Base-by-base conservation (phyloP, 768 basidiomycete genomes). In the Podaxis mareebaensis region DNA sequence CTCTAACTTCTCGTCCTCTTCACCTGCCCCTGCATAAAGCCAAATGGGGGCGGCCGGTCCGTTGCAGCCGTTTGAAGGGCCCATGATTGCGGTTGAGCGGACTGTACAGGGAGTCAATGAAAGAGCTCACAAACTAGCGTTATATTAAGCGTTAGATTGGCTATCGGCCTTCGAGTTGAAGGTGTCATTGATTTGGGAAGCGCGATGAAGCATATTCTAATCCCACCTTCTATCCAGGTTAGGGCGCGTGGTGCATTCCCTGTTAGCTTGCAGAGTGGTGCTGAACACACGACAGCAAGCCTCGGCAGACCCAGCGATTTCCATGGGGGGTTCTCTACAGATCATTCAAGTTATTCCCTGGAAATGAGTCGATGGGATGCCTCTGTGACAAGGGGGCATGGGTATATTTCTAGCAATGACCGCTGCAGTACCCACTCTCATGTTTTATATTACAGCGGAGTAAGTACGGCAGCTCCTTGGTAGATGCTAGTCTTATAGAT, bases 101-200 rank as follows among this genome's bases (percentile, higher is more conserved):
- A 62, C 40, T 20, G 30, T 53, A 39, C 61, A 62, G 28, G 61
- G 24, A 24, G 2, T 62, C 36, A 62, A 62, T 20, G 54, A 44
- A n/a, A 38, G 5, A 26, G 24, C 36, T 46, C 3, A 56, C 11
- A 8, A 58, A 22, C 36, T 36, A 17, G 15, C 28, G 3, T 26
- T 26, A 26, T 33, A 49, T 49, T 12, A 62, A 58, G 59, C 20
- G 33, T 40, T 61, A 5, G 73, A 74, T 61, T 71, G 65, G 65
- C 44, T 71, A 30, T 57, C 72, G 55, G 73, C 71, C 17, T 55
- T 72, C 11, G 61, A 68, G 4, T 22, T 65, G 15, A 72, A 73
- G 56, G 58, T 64, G 15, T 53, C 51, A 7, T 39, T 64, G 22
- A 28, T 64, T 20, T 64, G 63, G 63, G 17, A 33, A 10, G 30